Evolutionary conservation across 768 basidiomycete species (phyloP), one percentile per base, ranked within the genome.

Genomic region (Podaxis carcinomalis): DNA sequence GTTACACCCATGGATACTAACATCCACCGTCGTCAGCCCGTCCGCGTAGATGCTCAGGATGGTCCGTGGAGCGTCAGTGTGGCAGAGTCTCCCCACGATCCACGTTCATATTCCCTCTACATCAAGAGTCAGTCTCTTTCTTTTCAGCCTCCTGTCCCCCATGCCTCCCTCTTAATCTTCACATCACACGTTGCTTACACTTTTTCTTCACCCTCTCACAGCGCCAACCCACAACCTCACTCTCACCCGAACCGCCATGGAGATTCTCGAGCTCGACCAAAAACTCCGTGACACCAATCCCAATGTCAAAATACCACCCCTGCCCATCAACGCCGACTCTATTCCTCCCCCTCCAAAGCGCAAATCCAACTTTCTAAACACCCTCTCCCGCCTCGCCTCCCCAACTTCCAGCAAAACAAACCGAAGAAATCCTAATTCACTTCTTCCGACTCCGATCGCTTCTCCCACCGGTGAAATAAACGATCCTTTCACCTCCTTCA

Each of bases 171-270:
- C 42, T 35, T 37, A 36, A 37, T 16, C 42, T 44, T 52, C 57
- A 60, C 52, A 63, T 25, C 63, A 62, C 66, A 65, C 69, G 63
- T 60, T 69, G 56, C 66, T 64, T 51, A 57, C 68, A 60, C 64
- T 63, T 62, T 67, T 67, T 68, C 59, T 63, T 32, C 7, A 32
- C 32, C 32, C 67, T 44, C 54, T 37, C 10, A 36, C 76, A 92
- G 93, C 93, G 21, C 89, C 93, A 28, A 95, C 90, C 23, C 91
- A 94, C 75, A 92, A 93, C 77, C 80, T 94, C 53, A 95, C 93
- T 42, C 85, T 95, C 50, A 90, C 88, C 6, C 86, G 93, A 62
- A 86, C 87, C 59, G 83, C 84, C 51, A 78, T 80, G 65, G 93
- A 95, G 72, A 78, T 95, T 47, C 77, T 89, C 42, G 91, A 95